These are phyloP conservation scores for Aphanomyces stellatus DNA, from an alignment of 352 stramenopile species.

Conservation along the genomic window DNA sequence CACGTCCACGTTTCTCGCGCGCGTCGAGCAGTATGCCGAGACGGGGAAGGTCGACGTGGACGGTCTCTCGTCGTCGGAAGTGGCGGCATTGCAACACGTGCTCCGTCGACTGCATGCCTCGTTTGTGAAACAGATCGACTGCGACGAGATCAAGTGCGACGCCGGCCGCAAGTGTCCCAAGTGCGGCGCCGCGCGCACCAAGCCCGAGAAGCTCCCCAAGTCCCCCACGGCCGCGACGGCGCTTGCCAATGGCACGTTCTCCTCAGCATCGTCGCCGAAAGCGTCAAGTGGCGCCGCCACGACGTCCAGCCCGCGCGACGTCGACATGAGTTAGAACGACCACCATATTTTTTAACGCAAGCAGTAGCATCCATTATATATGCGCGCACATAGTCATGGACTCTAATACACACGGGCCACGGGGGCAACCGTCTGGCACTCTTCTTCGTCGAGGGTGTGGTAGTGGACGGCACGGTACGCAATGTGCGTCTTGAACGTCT, in stretches of 20 bases:
- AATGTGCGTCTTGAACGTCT: slow-evolving; percentile 78
- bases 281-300: neutral
- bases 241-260: neutral
- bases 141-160: slow-evolving; percentile 20
- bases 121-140: slow-evolving; percentile 17
- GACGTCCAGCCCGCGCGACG: neutral
- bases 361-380: too few species aligned
- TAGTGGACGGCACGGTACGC: slow-evolving; percentile 90
- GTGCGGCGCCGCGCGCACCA: slow-evolving; percentile 9
- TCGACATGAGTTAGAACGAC: slow-evolving; percentile 17
- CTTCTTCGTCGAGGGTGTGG: slow-evolving; percentile 93
- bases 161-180: slow-evolving; percentile 16
- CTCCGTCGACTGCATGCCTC: slow-evolving; percentile 4
- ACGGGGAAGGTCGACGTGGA: slow-evolving; percentile 13
- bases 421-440: slow-evolving; percentile 90
- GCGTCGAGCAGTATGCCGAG: slow-evolving; percentile 10
- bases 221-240: neutral
- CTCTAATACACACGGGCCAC: slow-evolving; percentile 95
- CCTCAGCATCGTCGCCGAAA: neutral
- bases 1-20: slow-evolving; percentile 2
- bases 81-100: slow-evolving; percentile 1
- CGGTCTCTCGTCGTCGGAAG: neutral
- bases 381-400: neutral
- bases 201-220: neutral
- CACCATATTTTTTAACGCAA: neutral